These are phyloP conservation scores for Beta macrorhiza DNA, from an alignment of 179 eudicot species.

Conservation along the genomic window DNA sequence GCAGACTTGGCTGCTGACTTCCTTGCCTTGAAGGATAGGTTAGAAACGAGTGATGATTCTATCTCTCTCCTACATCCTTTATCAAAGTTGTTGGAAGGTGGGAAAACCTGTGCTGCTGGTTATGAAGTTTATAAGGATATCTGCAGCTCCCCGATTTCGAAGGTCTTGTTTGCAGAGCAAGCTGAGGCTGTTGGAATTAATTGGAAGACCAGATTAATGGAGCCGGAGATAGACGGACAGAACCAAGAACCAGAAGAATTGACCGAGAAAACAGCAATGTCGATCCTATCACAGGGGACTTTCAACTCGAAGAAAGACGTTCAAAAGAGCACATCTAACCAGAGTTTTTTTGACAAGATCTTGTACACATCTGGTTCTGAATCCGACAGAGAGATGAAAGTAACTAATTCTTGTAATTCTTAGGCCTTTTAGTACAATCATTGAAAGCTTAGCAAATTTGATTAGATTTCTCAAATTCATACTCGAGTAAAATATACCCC, in stretches of 20 bases:
- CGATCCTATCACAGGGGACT: background rate
- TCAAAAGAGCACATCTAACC: slow-evolving; percentile 14
- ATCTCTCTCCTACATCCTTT: slow-evolving; percentile 78
- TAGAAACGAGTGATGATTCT: slow-evolving; percentile 56
- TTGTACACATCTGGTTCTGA: slow-evolving; percentile 18
- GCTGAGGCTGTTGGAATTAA: slow-evolving; percentile 57
- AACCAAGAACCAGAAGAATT: slow-evolving; percentile 16
- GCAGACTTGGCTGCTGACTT: slow-evolving; percentile 54
- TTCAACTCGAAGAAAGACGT: slow-evolving; percentile 17
- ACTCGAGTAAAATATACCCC: background rate
- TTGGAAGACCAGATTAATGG: slow-evolving; percentile 40
- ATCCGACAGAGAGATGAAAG: slow-evolving; percentile 12
- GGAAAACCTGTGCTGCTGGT: slow-evolving; percentile 59
- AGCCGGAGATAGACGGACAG: slow-evolving; percentile 12
- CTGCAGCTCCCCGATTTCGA: slow-evolving; percentile 64
- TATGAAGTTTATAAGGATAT: slow-evolving; percentile 76
- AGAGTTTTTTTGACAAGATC: slow-evolving; percentile 22
- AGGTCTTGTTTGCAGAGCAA: slow-evolving; percentile 66
- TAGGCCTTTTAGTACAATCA: background rate
- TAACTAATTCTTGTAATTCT: slow-evolving; percentile 10
- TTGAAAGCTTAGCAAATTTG: background rate
- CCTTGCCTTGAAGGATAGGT: slow-evolving; percentile 54
- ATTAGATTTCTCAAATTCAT: slow-evolving; percentile 8
- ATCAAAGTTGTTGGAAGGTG: slow-evolving; percentile 68
- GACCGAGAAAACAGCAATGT: background rate